Evolutionary conservation across 345 rosid species (phyloP), one percentile per base, ranked within the genome.

Genomic region (Lumnitzera littorea): DNA sequence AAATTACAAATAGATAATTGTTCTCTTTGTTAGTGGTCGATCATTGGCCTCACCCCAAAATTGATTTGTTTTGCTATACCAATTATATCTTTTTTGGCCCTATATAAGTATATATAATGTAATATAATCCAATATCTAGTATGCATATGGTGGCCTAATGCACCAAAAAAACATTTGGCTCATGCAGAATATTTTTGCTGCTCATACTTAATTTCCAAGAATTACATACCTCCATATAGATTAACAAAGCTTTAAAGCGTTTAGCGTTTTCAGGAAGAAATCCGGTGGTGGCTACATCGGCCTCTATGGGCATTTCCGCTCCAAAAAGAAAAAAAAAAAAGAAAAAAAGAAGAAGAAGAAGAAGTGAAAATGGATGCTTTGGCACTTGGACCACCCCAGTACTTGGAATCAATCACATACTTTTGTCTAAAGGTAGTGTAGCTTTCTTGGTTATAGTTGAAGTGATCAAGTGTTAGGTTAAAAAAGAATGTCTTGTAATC

Each of bases 401-500:
- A 10, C 59, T 69, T 80, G 56, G 71, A 74, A 64, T 78, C 67
- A 2, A 85, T 65, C 0, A 70, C 57, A 5, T 76, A 82, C 73
- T 77, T 76, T 55, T 85, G 85, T 69, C 55, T 73, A 56, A 85
- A 85, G 13, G 75, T 69, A 15, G 71, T 65, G 67, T 76, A 85
- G 65, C 91, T 82, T 48, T 85, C 70, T 0, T 85, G 84, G 54
- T 65, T 72, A 56, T 64, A 85, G 50, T 67, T 76, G 72, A 85
- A 85, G 57, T 85, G 91, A 59, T 85, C 87, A 1, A 85, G 81
- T 29, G 65, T 80, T 48, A 80, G 91, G 6, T 51, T 62, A 66
- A 51, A 78, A 48, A 64, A 72, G 20, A 57, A 65, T 2, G 82
- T 72, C 20, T 70, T 0, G 48, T 68, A 64, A 47, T 67, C 78